Percentiles rank a stretch among this genome's conserved stretches.
These are phyloP conservation scores for Kluyveromyces wickerhamii DNA, from an alignment of 805 yeast genomes.

Conservation along the genomic window DNA sequence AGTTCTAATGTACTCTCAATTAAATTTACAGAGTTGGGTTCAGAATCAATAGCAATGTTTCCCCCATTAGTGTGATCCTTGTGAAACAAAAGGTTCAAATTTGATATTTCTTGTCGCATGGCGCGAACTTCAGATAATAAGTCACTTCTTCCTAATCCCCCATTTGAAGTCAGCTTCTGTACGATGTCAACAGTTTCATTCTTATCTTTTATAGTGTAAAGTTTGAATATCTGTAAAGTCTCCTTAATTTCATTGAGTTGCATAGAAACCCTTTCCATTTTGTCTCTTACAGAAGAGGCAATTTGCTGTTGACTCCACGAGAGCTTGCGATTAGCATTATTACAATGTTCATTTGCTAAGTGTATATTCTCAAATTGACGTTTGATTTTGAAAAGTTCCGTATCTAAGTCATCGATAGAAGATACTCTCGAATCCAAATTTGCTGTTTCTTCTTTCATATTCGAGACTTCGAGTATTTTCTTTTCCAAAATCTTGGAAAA, in stretches of 20 bases:
- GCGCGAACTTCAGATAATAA: constrained; percentile 17
- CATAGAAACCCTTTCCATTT: constrained; percentile 14
- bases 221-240: constrained; percentile 17
- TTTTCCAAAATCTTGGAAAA: constrained; percentile 8
- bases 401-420: neutral
- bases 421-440: neutral
- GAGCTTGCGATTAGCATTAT: constrained; percentile 11
- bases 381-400: constrained; percentile 4
- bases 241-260: constrained; percentile 14
- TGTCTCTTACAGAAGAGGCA: constrained; percentile 16
- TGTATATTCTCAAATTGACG: constrained; percentile 9
- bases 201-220: constrained; percentile 11
- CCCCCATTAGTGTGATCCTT: neutral
- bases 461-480: neutral
- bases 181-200: constrained; percentile 15
- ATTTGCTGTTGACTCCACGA: constrained; percentile 18
- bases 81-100: constrained; percentile 9
- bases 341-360: constrained; percentile 7
- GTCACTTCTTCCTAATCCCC: constrained; percentile 13
- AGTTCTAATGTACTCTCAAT: constrained; percentile 18
- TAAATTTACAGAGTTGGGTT: constrained; percentile 9
- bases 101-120: constrained; percentile 18
- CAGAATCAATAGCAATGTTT: no score
- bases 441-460: no score
- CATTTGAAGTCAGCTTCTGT: constrained; percentile 11